A percentile compares a stretch with the other conserved stretches of the same genome.
These are phyloP conservation scores for Rhododendron ovatum DNA, from an alignment of 148 eudicot genomes.

Conservation along the genomic window DNA sequence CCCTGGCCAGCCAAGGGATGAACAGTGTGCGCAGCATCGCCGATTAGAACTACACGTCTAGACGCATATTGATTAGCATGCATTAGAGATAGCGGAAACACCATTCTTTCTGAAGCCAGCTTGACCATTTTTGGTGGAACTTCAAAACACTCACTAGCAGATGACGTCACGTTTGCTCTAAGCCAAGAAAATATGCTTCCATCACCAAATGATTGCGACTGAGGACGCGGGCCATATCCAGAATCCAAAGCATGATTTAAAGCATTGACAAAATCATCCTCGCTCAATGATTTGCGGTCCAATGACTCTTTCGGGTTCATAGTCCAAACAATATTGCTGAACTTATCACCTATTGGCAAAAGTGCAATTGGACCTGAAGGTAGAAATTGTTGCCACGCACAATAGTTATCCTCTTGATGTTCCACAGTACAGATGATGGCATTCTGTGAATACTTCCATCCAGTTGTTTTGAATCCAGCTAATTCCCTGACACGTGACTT, in stretches of 20 bases:
- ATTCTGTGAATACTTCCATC: constrained; percentile 83
- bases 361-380: constrained; percentile 98
- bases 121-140: constrained; percentile 78
- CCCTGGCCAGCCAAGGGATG: constrained; percentile 99
- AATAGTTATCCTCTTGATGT: constrained; percentile 48
- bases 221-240: constrained; percentile 89
- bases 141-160: constrained; percentile 71
- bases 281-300: constrained; percentile 54
- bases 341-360: constrained; percentile 81
- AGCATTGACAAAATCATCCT: constrained; percentile 63
- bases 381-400: constrained; percentile 97
- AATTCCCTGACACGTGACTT: constrained; percentile 86
- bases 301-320: constrained; percentile 79
- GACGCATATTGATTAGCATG: constrained; percentile 69
- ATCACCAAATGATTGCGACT: constrained; percentile 38
- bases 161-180: constrained; percentile 32
- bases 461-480: constrained; percentile 69
- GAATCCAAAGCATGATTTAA: constrained; percentile 72
- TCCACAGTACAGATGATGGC: constrained; percentile 95
- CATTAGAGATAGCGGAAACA: constrained; percentile 75
- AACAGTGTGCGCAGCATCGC: constrained; percentile 98
- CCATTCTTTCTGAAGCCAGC: constrained; percentile 79
- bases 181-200: constrained; percentile 51
- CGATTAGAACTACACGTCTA: constrained; percentile 73
- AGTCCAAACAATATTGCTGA: constrained; percentile 97